Base-by-base conservation (phyloP, 1,139 yeast species). In the Sugiyamaella paludigena region DNA sequence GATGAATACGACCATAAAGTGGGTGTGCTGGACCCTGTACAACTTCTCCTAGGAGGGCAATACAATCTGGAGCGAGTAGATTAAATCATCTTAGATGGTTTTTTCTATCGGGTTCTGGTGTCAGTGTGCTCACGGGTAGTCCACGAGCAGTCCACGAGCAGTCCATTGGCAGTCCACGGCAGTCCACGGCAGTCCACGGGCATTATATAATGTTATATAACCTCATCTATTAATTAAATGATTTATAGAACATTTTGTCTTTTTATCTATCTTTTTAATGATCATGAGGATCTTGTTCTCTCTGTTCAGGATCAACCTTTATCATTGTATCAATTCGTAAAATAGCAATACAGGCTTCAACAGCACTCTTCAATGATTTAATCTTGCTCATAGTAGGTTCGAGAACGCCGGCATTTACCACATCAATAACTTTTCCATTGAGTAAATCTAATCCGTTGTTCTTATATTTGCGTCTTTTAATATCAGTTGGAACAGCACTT, bases 271-370 rank as follows among this genome's bases (percentile, higher is more conserved):
- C 12, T 36, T 19, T 26, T 28, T 43, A 43, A 47, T 60, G 63
- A 40, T 54, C 62, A 48, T 60, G 63, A 34, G 72, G 72, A 45
- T 94, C 95, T 71, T 91, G 95, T 74, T 81, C 81, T 56, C 87
- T 87, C 55, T 89, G 95, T 64, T 92, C 98, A 29, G 98, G 98
- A 60, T 91, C 94, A 52, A 94, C 96, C 48, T 89, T 87, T 65
- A 94, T 92, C 95, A 92, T 89, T 49, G 98, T 94, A 70, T 94
- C 99, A 64, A 94, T 94, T 77, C 99, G 84, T 62, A 94, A 78
- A 58, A 94, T 92, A 36, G 98, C 96, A 68, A 94, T 84, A 72
- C 98, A 92, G 2, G 99, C 99, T 73, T 94, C 99, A 60, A 94
- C 80, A 11, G 98, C 98, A 51, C 94, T 84, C 72, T 94, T 91